phyloP scores from a whole-genome alignment of 352 stramenopile species.

The Globisporangium recalcitrans region DNA sequence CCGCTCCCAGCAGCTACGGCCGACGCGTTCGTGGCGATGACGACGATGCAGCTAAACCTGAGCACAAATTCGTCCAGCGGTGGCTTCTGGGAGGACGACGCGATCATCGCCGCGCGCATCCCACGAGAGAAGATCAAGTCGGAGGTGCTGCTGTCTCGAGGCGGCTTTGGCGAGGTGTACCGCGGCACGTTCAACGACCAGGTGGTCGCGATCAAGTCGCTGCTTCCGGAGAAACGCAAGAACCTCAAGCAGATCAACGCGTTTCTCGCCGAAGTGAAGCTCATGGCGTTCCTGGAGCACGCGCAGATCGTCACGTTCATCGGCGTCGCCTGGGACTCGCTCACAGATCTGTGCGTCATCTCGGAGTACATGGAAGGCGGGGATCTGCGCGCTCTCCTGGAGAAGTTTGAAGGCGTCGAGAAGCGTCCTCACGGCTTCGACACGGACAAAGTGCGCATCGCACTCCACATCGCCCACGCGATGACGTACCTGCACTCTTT shows the following conservation, averaged over 20 bases:
- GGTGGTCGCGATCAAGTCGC: constrained; percentile 43
- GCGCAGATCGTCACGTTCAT: constrained; percentile 37
- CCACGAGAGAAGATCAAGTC: constrained; percentile 27
- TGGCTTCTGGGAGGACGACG: constrained; percentile 34
- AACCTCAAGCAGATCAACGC: constrained; percentile 29
- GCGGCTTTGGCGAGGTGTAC: constrained; percentile 49
- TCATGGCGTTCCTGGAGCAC: constrained; percentile 40
- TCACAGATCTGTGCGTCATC: constrained; percentile 32
- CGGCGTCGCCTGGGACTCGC: constrained; percentile 37
- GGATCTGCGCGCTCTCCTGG: constrained; percentile 29
- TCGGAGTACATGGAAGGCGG: constrained; percentile 43
- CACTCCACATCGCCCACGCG: constrained; percentile 32
- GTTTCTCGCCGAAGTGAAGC: constrained; percentile 44
- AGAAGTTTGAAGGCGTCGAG: constrained; percentile 23
- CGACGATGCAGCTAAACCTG: constrained; percentile 9
- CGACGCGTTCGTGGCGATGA: not conserved
- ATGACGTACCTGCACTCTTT: constrained; percentile 53
- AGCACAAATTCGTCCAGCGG: constrained; percentile 3
- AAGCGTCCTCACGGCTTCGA: constrained; percentile 31
- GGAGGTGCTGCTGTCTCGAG: constrained; percentile 24
- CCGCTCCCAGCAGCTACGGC: not conserved
- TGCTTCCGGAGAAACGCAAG: constrained; percentile 27
- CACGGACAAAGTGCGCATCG: constrained; percentile 47
- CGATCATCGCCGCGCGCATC: constrained; percentile 31
- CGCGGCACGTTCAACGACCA: constrained; percentile 30